Conservation (phyloP, 202 grass and related monocot species). For the Musa balbisiana region DNA sequence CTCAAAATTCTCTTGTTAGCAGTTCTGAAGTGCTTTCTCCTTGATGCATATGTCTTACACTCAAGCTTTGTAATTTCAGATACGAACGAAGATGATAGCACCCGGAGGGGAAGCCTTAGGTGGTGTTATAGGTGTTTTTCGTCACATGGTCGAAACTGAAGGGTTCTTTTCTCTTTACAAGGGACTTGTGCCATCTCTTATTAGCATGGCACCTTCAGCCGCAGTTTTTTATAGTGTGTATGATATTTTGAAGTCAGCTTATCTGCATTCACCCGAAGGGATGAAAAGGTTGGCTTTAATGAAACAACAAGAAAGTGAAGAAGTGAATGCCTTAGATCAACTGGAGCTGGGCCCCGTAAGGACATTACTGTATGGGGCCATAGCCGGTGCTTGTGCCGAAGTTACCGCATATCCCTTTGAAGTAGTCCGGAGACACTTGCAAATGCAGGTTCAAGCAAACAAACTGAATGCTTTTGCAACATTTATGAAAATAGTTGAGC, state of each 20-base stretch:
- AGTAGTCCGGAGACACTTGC: conserved; percentile 82
- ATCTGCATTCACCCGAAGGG: conserved; percentile 76
- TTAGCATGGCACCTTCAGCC: conserved; percentile 97
- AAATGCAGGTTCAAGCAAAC: conserved; percentile 86
- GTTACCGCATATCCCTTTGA: conserved; percentile 89
- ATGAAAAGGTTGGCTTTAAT: conserved; percentile 48
- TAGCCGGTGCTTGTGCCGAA: conserved; percentile 85
- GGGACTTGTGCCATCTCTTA: conserved; percentile 80
- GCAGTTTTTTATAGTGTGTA: conserved; percentile 99
- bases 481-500: conserved; percentile 79
- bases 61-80: conserved; percentile 49
- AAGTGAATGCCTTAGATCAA: conserved; percentile 75
- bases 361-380: conserved; percentile 86
- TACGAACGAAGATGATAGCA: conserved; percentile 96
- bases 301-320: conserved; percentile 58
- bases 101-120: conserved; percentile 93
- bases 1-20: no score
- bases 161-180: conserved; percentile 95
- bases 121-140: conserved; percentile 77
- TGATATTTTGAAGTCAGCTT: conserved; percentile 89
- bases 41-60: no score
- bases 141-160: conserved; percentile 83
- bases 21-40: no score
- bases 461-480: conserved; percentile 85
- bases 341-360: conserved; percentile 74